Conservation (phyloP, 371 early-diverging fungal species). For the Haplosporangium sp. region DNA sequence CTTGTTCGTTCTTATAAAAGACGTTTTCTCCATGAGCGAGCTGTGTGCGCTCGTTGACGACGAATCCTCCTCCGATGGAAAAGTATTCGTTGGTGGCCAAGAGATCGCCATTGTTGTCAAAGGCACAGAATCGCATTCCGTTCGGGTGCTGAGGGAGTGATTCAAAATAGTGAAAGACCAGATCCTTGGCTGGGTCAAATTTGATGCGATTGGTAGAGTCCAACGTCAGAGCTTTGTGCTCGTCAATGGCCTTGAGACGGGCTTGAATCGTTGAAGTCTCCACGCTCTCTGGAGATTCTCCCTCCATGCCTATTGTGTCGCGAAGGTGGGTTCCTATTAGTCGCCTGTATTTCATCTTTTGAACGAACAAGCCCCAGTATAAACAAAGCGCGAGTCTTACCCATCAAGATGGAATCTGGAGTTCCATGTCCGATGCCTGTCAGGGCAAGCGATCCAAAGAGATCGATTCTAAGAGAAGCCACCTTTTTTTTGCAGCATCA, state of each 20-base stretch:
- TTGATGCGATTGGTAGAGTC: slow-evolving; percentile 81
- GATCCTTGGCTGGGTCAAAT: slow-evolving; percentile 85
- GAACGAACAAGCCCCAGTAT: no score
- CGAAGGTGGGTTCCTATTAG: neutral
- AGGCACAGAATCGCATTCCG: slow-evolving; percentile 93
- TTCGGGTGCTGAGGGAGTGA: slow-evolving; percentile 95
- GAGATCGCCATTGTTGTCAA: slow-evolving; percentile 80
- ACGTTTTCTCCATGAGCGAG: slow-evolving; percentile 89
- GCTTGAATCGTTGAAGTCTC: slow-evolving; percentile 83
- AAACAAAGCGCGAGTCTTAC: slow-evolving; percentile 23
- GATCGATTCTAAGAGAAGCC: slow-evolving; percentile 80
- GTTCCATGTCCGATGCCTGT: slow-evolving; percentile 97
- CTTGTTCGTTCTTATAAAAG: slow-evolving; percentile 73
- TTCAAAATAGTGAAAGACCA: slow-evolving; percentile 88
- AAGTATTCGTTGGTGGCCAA: slow-evolving; percentile 95
- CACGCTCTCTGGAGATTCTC: slow-evolving; percentile 92
- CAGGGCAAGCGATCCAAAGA: slow-evolving; percentile 94
- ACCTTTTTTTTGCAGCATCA: slow-evolving; percentile 53
- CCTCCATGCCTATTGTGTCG: slow-evolving; percentile 75
- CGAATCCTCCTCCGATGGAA: slow-evolving; percentile 96
- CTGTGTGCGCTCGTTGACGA: slow-evolving; percentile 90
- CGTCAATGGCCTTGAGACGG: slow-evolving; percentile 79
- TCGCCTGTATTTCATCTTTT: neutral
- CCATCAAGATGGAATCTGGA: slow-evolving; percentile 90
- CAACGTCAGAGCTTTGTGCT: slow-evolving; percentile 76